Evolutionary conservation across 1,284 basidiomycete genomes (phyloP), one percentile per base, ranked within the genome.

Genomic region (Austroboletus novae-zelandiae): DNA sequence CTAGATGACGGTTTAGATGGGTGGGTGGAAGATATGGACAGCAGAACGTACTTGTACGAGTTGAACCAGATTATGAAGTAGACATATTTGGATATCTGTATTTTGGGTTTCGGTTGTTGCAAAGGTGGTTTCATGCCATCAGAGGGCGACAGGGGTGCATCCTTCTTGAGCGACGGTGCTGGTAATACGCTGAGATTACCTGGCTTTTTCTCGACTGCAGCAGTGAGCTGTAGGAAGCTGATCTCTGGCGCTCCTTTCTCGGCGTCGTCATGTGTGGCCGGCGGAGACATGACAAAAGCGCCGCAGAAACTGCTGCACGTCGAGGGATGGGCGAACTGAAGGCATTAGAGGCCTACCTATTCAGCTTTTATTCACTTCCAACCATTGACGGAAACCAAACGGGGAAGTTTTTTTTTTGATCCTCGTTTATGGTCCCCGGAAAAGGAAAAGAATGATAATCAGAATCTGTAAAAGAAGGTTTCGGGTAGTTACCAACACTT

Each of bases 51-150:
- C 78, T 84, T 74, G 67, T 84, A 86, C 1, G 78, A 83, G 58
- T 88, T 85, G 68, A 83, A 88, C 83, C 84, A 87, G 27, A 86
- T 65, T 40, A 70, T 72, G 71, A 77, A 82, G 44, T 74, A 64
- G 36, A 83, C 76, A 73, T 80, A 83, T 52, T 74, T 76, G 2
- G 83, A 78, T 25, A 75, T 75, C 62, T 79, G 72, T 59, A 72
- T 67, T 66, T 27, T 27, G 25, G 25, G 25, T 27, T 27, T 27
- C 25, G 25, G 25, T 4, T 4, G 25, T 27, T 27, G 25, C 25
- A 8, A 27, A 27, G 8, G 25, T 8, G 25, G 25, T 8, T 27
- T 27, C 25, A 27, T 8, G 25, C 4, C 25, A 27, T 27, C 8
- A 8, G 8, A 27, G 8, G 25, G 25, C 25, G 25, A 27, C 25